Conservation (phyloP, 2,329 filamentous ascomycete species). For the Magnaporthiopsis rhizophila region DNA sequence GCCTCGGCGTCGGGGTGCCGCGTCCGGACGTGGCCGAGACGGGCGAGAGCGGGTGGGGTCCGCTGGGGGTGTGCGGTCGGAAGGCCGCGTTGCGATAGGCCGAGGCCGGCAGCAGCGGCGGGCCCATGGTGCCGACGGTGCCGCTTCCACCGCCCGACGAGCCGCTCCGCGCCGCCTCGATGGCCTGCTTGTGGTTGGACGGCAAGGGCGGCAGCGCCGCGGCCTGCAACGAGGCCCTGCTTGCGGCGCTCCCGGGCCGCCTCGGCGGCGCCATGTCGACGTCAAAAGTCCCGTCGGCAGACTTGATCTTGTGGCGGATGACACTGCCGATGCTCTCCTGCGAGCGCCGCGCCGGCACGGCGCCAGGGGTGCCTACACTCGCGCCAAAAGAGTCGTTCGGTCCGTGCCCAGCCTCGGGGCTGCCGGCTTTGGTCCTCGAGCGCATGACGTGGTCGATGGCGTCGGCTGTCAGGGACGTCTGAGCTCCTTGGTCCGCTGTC, state of each 20-base stretch:
- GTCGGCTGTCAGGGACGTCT: conserved; percentile 76
- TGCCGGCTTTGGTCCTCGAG: conserved; percentile 43
- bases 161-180: conserved; percentile 65
- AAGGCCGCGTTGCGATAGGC: conserved; percentile 40
- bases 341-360: conserved; percentile 36
- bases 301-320: conserved; percentile 28
- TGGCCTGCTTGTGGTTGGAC: conserved; percentile 72
- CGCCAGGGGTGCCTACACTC: conserved; percentile 22
- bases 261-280: conserved; percentile 27
- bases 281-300: conserved; percentile 26
- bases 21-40: conserved; percentile 30
- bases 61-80: conserved; percentile 55
- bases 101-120: conserved; percentile 76
- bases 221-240: conserved; percentile 35
- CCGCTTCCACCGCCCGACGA: conserved; percentile 36
- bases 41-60: conserved; percentile 36
- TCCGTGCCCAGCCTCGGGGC: conserved; percentile 22
- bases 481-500: conserved; percentile 64
- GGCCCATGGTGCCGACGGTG: conserved; percentile 57
- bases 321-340: conserved; percentile 42
- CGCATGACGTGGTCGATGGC: conserved; percentile 63
- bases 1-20: conserved; percentile 52
- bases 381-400: conserved; percentile 27
- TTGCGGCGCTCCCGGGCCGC: conserved; percentile 67
- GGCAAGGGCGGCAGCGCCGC: conserved; percentile 62